A percentile compares a stretch with the other conserved stretches of the same genome.
These are phyloP conservation scores for Lactarius evosmus DNA, from an alignment of 768 basidiomycete genomes.

Conservation along the genomic window DNA sequence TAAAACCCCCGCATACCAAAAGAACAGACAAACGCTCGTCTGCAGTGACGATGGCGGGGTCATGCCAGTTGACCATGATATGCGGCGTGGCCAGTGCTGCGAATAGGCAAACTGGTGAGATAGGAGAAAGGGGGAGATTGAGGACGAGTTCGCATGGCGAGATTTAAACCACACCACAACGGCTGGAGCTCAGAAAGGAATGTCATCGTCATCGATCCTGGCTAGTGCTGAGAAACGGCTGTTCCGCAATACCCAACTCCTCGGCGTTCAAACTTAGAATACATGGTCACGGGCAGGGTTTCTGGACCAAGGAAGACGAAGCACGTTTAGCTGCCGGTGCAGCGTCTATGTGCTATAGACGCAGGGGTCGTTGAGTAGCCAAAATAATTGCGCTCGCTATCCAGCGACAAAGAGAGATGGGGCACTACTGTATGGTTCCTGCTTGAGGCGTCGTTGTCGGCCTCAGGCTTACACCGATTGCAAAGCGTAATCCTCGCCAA, in stretches of 20 bases:
- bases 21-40: conserved; percentile 1
- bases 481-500: too few species aligned
- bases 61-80: conserved; percentile 12
- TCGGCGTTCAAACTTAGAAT: not conserved
- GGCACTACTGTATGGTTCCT: too few species aligned
- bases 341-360: too few species aligned
- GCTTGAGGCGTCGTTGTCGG: too few species aligned
- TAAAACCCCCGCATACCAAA: not conserved
- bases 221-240: not conserved
- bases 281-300: not conserved
- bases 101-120: too few species aligned
- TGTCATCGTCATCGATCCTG: not conserved
- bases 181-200: not conserved
- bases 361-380: too few species aligned
- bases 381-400: too few species aligned
- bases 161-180: too few species aligned
- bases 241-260: not conserved
- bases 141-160: not conserved
- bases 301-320: not conserved
- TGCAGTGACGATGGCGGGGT: not conserved
- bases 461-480: too few species aligned
- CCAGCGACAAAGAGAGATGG: too few species aligned
- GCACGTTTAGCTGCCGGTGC: too few species aligned
- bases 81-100: not conserved
- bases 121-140: not conserved